These are phyloP conservation scores for Beauveria australis DNA, from an alignment of 2,329 filamentous ascomycete species.

Conservation along the genomic window DNA sequence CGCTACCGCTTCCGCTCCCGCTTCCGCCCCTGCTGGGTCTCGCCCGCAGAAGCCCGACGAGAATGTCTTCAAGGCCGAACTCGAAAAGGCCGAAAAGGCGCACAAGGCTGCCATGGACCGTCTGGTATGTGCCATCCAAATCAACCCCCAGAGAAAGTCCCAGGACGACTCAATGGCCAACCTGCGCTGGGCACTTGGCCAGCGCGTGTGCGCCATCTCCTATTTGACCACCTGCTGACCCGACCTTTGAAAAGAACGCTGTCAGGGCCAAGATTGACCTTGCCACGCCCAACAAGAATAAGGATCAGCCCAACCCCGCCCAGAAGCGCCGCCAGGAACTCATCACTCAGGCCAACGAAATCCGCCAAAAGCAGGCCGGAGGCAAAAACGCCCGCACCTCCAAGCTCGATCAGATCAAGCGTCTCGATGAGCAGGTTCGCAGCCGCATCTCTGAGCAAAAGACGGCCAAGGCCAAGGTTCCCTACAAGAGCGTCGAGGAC, in stretches of 20 bases:
- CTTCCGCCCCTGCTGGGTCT: conserved; percentile 31
- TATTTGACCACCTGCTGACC: conserved; percentile 11
- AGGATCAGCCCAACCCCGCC: conserved; percentile 72
- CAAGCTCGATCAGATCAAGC: conserved; percentile 86
- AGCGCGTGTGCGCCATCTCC: conserved; percentile 4
- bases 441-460: conserved; percentile 81
- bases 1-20: conserved; percentile 33
- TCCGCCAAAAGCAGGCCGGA: conserved; percentile 77
- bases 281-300: conserved; percentile 62
- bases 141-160: background rate
- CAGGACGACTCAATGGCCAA: background rate
- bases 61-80: conserved; percentile 68
- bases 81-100: conserved; percentile 79
- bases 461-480: conserved; percentile 67
- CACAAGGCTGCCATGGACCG: conserved; percentile 66
- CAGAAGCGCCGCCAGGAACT: conserved; percentile 82
- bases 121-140: conserved; percentile 25
- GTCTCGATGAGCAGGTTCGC: conserved; percentile 82
- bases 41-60: conserved; percentile 86
- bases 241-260: conserved; percentile 54
- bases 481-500: conserved; percentile 83
- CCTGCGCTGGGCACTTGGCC: background rate
- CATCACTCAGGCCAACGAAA: conserved; percentile 70
- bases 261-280: conserved; percentile 83
- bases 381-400: conserved; percentile 74